A percentile compares a stretch with the other conserved stretches of the same genome.
phyloP scores from a whole-genome alignment of 2,329 filamentous ascomycete species.

The Acrocalymma vagum region DNA sequence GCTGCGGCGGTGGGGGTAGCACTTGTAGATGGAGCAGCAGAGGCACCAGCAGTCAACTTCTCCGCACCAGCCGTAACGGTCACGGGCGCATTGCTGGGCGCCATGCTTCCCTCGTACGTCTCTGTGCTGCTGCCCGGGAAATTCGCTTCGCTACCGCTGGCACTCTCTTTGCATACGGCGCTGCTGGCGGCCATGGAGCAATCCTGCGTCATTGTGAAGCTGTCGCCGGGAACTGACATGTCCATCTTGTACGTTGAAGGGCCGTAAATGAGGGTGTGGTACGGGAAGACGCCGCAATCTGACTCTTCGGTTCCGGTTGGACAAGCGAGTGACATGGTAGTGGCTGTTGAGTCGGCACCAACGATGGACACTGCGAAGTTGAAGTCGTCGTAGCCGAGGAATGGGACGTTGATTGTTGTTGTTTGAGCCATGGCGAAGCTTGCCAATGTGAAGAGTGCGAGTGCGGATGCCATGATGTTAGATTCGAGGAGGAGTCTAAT shows the following conservation, averaged over 20 bases:
- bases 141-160: slow-evolving; percentile 32
- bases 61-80: slow-evolving; percentile 24
- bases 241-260: slow-evolving; percentile 28
- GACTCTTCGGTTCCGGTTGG: background rate
- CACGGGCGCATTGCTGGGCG: no score
- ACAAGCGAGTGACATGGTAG: slow-evolving; percentile 21
- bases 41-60: slow-evolving; percentile 14
- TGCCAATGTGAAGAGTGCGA: slow-evolving; percentile 2
- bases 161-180: slow-evolving; percentile 30
- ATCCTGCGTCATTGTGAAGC: slow-evolving; percentile 29
- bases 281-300: slow-evolving; percentile 31
- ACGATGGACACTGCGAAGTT: slow-evolving; percentile 21
- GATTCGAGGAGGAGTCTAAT: no score
- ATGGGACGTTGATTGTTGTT: slow-evolving; percentile 20
- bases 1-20: no score
- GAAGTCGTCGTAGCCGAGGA: slow-evolving; percentile 9
- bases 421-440: slow-evolving; percentile 20
- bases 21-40: no score
- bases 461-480: slow-evolving; percentile 5
- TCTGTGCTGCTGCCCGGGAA: slow-evolving; percentile 28
- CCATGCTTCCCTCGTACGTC: slow-evolving; percentile 18
- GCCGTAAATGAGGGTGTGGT: slow-evolving; percentile 23
- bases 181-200: slow-evolving; percentile 20
- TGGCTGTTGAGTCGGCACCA: slow-evolving; percentile 17
- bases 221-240: slow-evolving; percentile 20